Conservation (phyloP, 148 eudicot species). For the Nyssa sinensis region DNA sequence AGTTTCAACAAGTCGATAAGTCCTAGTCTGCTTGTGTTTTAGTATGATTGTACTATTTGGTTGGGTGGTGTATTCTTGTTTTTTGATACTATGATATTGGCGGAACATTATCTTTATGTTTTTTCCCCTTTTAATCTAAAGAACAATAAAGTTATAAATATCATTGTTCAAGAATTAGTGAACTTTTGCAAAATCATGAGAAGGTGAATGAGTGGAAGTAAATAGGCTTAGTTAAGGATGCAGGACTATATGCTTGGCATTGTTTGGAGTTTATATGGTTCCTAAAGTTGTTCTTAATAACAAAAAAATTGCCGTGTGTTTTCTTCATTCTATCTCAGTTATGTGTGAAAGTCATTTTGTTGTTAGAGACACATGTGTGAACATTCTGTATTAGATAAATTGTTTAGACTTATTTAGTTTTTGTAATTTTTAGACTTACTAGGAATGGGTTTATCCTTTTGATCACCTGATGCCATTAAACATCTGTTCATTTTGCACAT, state of each 20-base stretch:
- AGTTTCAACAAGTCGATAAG: background rate
- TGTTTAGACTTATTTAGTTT: background rate
- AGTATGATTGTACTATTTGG: background rate
- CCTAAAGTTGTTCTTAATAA: background rate
- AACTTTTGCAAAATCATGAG: background rate
- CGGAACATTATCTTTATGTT: background rate
- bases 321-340: background rate
- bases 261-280: background rate
- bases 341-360: background rate
- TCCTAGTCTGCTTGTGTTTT: background rate
- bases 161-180: too few species aligned
- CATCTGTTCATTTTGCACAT: slow-evolving; percentile 2
- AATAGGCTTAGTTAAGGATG: background rate
- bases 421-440: background rate
- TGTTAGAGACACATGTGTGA: background rate
- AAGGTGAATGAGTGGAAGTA: background rate
- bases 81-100: too few species aligned
- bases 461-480: too few species aligned
- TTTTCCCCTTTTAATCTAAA: background rate
- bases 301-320: background rate
- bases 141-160: background rate
- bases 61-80: background rate
- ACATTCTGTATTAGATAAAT: background rate
- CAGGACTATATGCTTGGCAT: background rate
- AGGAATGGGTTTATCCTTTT: background rate